These are phyloP conservation scores for Rhytidhysteron rufulum DNA, from an alignment of 2,329 filamentous ascomycete species.

Conservation along the genomic window DNA sequence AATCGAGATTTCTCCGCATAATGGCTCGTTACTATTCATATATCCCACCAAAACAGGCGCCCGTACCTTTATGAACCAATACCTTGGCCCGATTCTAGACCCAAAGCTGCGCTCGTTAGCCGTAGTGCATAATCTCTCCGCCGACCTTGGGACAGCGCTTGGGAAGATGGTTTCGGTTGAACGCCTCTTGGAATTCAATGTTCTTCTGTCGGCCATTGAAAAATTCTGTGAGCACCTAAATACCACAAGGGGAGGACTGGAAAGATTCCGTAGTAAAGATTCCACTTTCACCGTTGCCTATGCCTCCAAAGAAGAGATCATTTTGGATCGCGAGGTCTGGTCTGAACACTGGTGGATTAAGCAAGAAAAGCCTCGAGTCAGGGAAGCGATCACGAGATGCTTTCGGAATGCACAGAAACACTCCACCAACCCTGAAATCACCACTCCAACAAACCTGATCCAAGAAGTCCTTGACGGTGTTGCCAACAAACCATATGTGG, in stretches of 20 bases:
- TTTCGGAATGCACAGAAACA: conserved; percentile 43
- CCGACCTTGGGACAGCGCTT: conserved; percentile 52
- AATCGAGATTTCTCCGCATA: conserved; percentile 54
- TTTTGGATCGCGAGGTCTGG: conserved; percentile 54
- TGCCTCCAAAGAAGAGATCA: conserved; percentile 48
- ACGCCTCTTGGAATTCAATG: conserved; percentile 53
- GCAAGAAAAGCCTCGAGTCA: conserved; percentile 59
- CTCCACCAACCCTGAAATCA: conserved; percentile 41
- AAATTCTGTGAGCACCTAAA: conserved; percentile 26
- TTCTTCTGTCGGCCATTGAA: conserved; percentile 37
- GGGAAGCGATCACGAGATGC: conserved; percentile 46
- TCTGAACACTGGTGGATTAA: conserved; percentile 60
- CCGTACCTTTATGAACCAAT: conserved; percentile 55
- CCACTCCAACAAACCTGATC: conserved; percentile 54
- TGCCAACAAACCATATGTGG: conserved; percentile 46
- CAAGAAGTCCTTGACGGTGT: conserved; percentile 58
- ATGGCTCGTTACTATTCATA: conserved; percentile 58
- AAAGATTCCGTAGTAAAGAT: conserved; percentile 23
- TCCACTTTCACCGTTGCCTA: conserved; percentile 46
- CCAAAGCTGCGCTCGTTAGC: conserved; percentile 57
- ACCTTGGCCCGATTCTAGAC: conserved; percentile 59
- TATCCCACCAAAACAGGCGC: conserved; percentile 59
- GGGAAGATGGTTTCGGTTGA: conserved; percentile 53
- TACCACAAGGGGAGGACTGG: conserved; percentile 26
- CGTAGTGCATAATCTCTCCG: conserved; percentile 56